Evolutionary conservation across 2,329 filamentous ascomycete genomes (phyloP), one percentile per base, ranked within the genome.

Genomic region (Aureobasidium musti): DNA sequence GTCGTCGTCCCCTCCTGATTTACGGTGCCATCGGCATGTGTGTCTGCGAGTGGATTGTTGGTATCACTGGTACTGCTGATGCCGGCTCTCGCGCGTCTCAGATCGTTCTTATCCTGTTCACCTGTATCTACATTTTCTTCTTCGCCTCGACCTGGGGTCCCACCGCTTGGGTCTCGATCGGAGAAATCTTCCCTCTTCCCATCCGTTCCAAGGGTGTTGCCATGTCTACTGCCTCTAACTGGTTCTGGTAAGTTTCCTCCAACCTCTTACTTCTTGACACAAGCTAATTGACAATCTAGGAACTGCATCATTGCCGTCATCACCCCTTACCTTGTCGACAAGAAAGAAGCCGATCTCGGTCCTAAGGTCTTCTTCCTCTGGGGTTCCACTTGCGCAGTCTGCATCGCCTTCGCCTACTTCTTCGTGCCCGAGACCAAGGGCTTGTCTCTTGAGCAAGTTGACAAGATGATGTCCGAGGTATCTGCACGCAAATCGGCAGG

Each of bases 41-140:
- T 13, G 75, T 93, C 72, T 92, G 90, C 82, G 89, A 96, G 79
- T 95, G 95, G 83, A 83, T 96, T 74, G 89, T 95, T 65, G 92
- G 87, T 72, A 92, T 94, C 68, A 79, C 85, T 60, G 84, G 83
- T 41, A 76, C 73, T 17, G 73, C 79, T 0, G 71, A 70, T 19
- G 72, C 69, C 1, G 61, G 63, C 52, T 78, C 88, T 77, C 78
- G 83, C 64, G 70, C 80, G 2, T 88, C 88, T 14, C 75, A 75
- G 65, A 75, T 76, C 65, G 70, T 71, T 66, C 74, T 93, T 82
- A 92, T 96, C 70, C 86, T 90, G 68, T 95, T 96, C 80, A 94
- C 95, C 74, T 91, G 89, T 80, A 87, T 96, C 79, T 95, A 93
- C 84, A 92, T 97, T 82, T 92, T 91, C 84, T 94, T 89, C 83